These are phyloP conservation scores for Saussurea involucrata DNA, from an alignment of 129 eudicot genomes.

Conservation along the genomic window DNA sequence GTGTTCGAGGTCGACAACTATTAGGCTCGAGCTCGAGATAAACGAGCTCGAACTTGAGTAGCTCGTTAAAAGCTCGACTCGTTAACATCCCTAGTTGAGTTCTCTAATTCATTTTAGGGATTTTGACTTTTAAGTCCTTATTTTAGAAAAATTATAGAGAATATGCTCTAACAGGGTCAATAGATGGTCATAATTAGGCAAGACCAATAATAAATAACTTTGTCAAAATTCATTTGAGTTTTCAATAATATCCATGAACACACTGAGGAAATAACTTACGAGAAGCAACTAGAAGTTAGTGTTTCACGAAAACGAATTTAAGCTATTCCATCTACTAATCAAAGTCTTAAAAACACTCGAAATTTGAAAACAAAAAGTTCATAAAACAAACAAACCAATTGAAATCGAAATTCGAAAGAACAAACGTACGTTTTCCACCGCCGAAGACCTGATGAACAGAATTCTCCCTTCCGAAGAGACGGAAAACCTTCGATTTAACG, in stretches of 20 bases:
- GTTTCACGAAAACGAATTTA: not conserved
- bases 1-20: no score
- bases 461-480: constrained; percentile 62
- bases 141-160: no score
- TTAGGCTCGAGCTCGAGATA: no score
- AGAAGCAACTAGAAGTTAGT: not conserved
- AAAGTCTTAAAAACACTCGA: not conserved
- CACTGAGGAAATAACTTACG: not conserved
- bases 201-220: not conserved
- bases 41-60: no score
- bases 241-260: not conserved
- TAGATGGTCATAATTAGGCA: not conserved
- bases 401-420: not conserved
- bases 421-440: constrained; percentile 60
- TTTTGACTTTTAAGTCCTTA: no score
- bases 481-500: constrained; percentile 33
- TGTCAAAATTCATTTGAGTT: not conserved
- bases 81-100: no score
- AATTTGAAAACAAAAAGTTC: not conserved
- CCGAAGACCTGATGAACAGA: constrained; percentile 65
- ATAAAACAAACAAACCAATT: not conserved
- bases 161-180: not conserved
- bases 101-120: no score
- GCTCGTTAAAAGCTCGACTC: no score
- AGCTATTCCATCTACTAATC: not conserved